Conservation (phyloP, 305 asterid genomes). For the Solanum chacoense region DNA sequence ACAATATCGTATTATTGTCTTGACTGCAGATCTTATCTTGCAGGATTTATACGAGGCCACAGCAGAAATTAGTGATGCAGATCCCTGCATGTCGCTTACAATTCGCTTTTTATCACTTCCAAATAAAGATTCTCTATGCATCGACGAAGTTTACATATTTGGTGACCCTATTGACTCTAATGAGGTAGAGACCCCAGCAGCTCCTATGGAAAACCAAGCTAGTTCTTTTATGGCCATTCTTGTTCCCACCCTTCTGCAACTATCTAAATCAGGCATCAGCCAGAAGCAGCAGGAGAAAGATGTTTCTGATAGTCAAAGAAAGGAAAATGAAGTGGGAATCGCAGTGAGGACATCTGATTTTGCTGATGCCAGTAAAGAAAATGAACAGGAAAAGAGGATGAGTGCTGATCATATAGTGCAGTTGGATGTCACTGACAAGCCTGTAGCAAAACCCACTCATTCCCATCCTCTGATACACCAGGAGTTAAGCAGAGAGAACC, state of each 20-base stretch:
- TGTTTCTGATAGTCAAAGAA: constrained; percentile 32
- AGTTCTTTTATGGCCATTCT: constrained; percentile 82
- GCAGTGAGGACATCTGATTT: not conserved
- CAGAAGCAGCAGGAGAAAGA: constrained; percentile 24
- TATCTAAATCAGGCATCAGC: constrained; percentile 44
- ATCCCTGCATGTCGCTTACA: constrained; percentile 62
- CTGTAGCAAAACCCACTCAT: constrained; percentile 22
- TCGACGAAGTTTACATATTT: constrained; percentile 73
- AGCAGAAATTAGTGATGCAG: constrained; percentile 62
- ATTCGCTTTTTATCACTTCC: constrained; percentile 76
- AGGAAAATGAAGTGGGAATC: constrained; percentile 25
- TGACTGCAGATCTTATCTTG: constrained; percentile 1
- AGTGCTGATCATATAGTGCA: constrained; percentile 20
- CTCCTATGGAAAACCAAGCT: constrained; percentile 25
- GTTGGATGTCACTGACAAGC: constrained; percentile 23
- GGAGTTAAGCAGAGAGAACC: constrained; percentile 5
- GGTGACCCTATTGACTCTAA: constrained; percentile 44
- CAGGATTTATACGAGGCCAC: constrained; percentile 93
- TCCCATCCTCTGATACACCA: constrained; percentile 10
- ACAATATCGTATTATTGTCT: not conserved
- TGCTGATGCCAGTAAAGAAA: constrained; percentile 6
- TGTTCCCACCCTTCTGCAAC: constrained; percentile 72
- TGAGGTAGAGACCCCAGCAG: constrained; percentile 39
- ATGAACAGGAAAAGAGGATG: constrained; percentile 5
- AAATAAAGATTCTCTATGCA: constrained; percentile 41